Evolutionary conservation across 164 flowering plant genomes (phyloP).

Genomic region (Akebia trifoliata): DNA sequence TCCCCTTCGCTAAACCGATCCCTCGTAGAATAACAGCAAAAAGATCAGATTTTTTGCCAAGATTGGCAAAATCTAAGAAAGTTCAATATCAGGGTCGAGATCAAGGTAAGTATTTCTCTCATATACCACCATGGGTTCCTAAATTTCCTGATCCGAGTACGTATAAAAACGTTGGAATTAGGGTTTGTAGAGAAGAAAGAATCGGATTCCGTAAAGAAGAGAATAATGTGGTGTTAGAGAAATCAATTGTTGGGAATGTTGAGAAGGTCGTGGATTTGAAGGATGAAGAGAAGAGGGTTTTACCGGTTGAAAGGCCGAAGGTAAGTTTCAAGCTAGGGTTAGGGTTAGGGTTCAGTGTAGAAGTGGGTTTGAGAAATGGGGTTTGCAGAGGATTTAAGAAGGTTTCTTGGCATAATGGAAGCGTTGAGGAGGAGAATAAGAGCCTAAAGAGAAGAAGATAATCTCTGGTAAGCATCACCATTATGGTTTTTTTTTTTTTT

Average conservation of each 20-base stretch:
- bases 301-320: constrained; percentile 24
- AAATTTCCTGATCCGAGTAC: constrained; percentile 22
- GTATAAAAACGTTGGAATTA: background rate
- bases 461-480: background rate
- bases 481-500: background rate
- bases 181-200: background rate
- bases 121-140: constrained; percentile 38
- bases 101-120: background rate
- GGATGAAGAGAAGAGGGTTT: background rate
- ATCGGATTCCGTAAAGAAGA: background rate
- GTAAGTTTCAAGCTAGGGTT: constrained; percentile 29
- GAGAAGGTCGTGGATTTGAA: background rate
- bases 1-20: constrained; percentile 50
- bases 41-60: background rate
- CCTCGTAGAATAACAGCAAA: constrained; percentile 4
- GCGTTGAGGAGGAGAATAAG: background rate
- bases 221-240: background rate
- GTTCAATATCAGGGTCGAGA: too few relatives aligned
- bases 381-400: constrained; percentile 20
- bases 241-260: background rate
- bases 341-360: constrained; percentile 1
- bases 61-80: background rate
- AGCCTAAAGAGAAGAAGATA: constrained; percentile 4
- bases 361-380: constrained; percentile 15
- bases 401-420: constrained; percentile 3